phyloP scores from a whole-genome alignment of 2,329 filamentous ascomycete genomes.

The Stagonosporopsis chrysanthemi region DNA sequence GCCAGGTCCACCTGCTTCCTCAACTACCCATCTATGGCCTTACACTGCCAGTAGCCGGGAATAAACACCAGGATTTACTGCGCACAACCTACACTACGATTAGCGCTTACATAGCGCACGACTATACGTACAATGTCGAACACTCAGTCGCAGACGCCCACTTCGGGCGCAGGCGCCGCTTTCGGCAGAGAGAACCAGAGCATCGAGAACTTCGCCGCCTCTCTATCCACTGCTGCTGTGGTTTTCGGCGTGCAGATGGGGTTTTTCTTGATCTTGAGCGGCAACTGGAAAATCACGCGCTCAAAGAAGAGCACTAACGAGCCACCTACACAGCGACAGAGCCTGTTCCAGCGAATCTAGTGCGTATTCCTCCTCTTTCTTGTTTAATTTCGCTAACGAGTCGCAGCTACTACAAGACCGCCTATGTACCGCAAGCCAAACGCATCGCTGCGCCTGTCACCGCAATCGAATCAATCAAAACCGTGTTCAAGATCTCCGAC shows the following conservation, averaged over 20 bases:
- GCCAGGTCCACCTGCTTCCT: not conserved
- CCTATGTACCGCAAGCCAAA: conserved; percentile 47
- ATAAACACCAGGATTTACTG: conserved; percentile 1
- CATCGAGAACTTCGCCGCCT: conserved; percentile 49
- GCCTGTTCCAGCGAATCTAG: conserved; percentile 50
- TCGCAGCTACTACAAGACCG: conserved; percentile 49
- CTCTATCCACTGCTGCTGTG: conserved; percentile 45
- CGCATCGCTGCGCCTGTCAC: conserved; percentile 46
- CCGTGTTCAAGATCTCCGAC: conserved; percentile 71
- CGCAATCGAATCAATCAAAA: conserved; percentile 49
- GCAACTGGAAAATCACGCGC: conserved; percentile 47
- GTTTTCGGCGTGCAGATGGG: conserved; percentile 47
- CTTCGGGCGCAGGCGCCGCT: conserved; percentile 1
- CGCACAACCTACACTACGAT: conserved; percentile 6
- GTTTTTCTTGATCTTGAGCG: conserved; percentile 46
- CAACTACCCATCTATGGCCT: conserved; percentile 8
- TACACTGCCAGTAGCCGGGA: conserved; percentile 6
- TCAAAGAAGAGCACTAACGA: conserved; percentile 29
- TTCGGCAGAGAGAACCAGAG: conserved; percentile 37
- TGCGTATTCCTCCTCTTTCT: conserved; percentile 20
- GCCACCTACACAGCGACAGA: conserved; percentile 39
- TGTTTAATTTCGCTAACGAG: conserved; percentile 20
- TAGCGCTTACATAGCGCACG: conserved; percentile 12
- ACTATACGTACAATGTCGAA: conserved; percentile 3
- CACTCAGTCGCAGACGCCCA: not conserved